phyloP scores from a whole-genome alignment of 345 rosid genomes.

The Acer yangbiense region DNA sequence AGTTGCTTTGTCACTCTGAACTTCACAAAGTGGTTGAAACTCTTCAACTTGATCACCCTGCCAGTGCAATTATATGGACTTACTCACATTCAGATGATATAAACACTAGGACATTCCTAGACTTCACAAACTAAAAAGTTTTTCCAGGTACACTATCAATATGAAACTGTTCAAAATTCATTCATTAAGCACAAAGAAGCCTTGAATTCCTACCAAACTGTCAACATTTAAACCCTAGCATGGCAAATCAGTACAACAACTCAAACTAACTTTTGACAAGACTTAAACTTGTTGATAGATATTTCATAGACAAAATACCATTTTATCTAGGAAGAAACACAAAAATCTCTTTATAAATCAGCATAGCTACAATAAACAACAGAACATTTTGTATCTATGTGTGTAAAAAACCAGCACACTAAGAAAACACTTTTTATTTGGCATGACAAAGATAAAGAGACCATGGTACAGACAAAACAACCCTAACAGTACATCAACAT shows the following conservation, averaged over 20 bases:
- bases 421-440: neutral
- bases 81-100: neutral
- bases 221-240: neutral
- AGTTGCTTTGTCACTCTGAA: slow-evolving; percentile 97
- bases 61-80: slow-evolving; percentile 15
- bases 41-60: slow-evolving; percentile 90
- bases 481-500: neutral
- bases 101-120: neutral
- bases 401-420: neutral
- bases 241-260: neutral
- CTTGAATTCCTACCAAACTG: neutral
- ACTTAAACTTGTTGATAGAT: neutral
- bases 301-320: neutral
- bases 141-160: neutral
- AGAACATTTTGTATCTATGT: neutral
- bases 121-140: neutral
- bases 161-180: neutral
- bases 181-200: neutral
- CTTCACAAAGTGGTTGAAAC: slow-evolving; percentile 95
- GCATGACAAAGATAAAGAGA: neutral
- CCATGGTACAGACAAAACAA: neutral
- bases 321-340: neutral
- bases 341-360: neutral
- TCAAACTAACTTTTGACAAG: neutral
- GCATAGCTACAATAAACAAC: neutral